Conservation (phyloP, 2,329 filamentous ascomycete genomes). For the Periglandula ipomoeae region DNA sequence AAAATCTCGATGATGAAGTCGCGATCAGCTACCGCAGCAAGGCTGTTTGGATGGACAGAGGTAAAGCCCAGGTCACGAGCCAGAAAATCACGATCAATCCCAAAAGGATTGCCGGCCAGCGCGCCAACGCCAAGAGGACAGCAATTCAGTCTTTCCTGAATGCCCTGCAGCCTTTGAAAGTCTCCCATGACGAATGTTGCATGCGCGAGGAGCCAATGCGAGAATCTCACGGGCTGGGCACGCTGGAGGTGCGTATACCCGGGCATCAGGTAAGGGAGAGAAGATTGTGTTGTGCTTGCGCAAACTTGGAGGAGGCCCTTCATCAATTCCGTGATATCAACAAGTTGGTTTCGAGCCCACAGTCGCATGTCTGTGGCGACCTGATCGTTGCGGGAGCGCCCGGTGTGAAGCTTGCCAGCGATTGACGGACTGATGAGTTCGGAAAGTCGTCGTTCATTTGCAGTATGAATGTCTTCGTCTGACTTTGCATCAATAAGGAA, state of each 20-base stretch:
- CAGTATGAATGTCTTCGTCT: slow-evolving; percentile 36
- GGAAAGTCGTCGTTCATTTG: slow-evolving; percentile 47
- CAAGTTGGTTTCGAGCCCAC: slow-evolving; percentile 35
- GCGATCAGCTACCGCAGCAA: slow-evolving; percentile 60
- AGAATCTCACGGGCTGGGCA: slow-evolving; percentile 16
- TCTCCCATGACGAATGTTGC: slow-evolving; percentile 16
- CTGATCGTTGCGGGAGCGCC: slow-evolving; percentile 63
- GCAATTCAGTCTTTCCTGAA: slow-evolving; percentile 15
- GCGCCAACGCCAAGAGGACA: slow-evolving; percentile 19
- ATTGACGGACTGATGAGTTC: slow-evolving; percentile 54
- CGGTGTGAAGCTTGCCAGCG: slow-evolving; percentile 53
- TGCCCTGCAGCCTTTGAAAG: slow-evolving; percentile 16
- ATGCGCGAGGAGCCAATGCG: slow-evolving; percentile 17
- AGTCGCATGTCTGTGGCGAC: slow-evolving; percentile 65
- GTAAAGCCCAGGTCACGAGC: slow-evolving; percentile 61
- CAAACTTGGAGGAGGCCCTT: not conserved
- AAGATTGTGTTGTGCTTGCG: not conserved
- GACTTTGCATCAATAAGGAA: slow-evolving; percentile 17
- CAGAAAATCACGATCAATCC: slow-evolving; percentile 22
- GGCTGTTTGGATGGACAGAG: slow-evolving; percentile 58
- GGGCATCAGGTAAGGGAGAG: slow-evolving; percentile 15
- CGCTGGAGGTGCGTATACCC: slow-evolving; percentile 20
- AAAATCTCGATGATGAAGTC: slow-evolving; percentile 67
- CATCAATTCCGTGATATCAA: slow-evolving; percentile 10
- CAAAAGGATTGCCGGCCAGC: slow-evolving; percentile 18